Evolutionary conservation across 306 rosid species (phyloP), one percentile per base, ranked within the genome.

Genomic region (Notholithocarpus densiflorus): DNA sequence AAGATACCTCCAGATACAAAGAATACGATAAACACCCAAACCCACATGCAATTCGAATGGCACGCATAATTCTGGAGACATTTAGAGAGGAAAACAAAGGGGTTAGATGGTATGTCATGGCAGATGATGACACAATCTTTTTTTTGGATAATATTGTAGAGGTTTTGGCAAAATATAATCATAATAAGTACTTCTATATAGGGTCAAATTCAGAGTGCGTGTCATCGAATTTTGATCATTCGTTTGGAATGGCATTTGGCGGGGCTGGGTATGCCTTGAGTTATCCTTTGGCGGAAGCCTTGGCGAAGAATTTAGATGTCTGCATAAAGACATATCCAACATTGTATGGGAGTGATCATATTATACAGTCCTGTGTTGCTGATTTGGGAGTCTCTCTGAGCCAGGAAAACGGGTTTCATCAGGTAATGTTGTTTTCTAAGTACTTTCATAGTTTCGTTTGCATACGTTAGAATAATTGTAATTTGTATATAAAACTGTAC

Each of bases 81-180:
- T 64, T 29, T 11, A 17, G 70, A 64, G 70, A 29, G 45, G 21
- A 2, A 18, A 64, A 64, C 70, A 29, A 64, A 27, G 45, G 43
- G 70, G 70, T 64, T 29, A 27, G 70, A 64, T 64, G 70, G 70
- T 64, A 15, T 29, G 18, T 64, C 70, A 29, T 64, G 70, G 70
- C 70, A 8, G 70, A 64, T 64, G 70, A 64, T 64, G 70, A 64
- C 70, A 29, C 70, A 29, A 31, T 64, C 12, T 64, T 64, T 64
- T 64, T 64, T 15, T 6, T 64, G 70, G 70, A 64, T 64, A 64
- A 64, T 29, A 45, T 64, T 26, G 45, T 64, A 15, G 14, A 64
- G 43, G 21, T 64, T 29, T 29, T 64, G 70, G 45, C 43, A 3
- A 64, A 12, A 2, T 29, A 64, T 64, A n/a, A 64, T 17, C 70